These are phyloP conservation scores for Pleurotus sapidus DNA, from an alignment of 768 basidiomycete species.

Conservation along the genomic window DNA sequence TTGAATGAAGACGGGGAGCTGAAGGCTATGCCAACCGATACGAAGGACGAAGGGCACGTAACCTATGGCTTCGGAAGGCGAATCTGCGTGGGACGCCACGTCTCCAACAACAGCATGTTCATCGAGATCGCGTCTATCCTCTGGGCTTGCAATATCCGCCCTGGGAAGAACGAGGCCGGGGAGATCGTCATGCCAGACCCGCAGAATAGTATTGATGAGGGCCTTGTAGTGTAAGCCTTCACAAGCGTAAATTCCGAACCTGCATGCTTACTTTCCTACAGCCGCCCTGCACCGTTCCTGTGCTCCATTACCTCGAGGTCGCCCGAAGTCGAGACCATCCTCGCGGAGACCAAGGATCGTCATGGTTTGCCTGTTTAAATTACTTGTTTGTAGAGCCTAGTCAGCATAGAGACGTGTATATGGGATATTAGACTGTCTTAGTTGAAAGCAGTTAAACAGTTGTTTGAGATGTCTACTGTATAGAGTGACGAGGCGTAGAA, in stretches of 20 bases:
- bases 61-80: conserved; percentile 28
- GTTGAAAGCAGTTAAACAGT: no score
- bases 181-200: conserved; percentile 11
- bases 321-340: neutral
- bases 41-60: conserved; percentile 28
- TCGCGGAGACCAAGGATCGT: conserved; percentile 3
- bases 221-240: conserved; percentile 14
- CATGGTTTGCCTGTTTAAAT: neutral
- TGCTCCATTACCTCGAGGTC: conserved; percentile 2
- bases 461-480: no score
- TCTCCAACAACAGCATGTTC: conserved; percentile 31
- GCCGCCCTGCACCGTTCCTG: conserved; percentile 3
- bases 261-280: neutral
- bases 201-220: conserved; percentile 10
- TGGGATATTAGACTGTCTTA: no score
- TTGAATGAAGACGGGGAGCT: conserved; percentile 21
- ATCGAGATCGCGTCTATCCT: conserved; percentile 28
- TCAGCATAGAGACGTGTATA: no score
- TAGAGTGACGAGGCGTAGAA: no score
- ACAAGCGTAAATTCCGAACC: neutral
- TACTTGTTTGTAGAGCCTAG: no score
- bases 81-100: conserved; percentile 29
- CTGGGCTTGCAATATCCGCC: conserved; percentile 18
- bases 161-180: conserved; percentile 8
- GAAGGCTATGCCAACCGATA: conserved; percentile 16